phyloP scores from a whole-genome alignment of 2,329 filamentous ascomycete species.

The Endocalyx cinctus region DNA sequence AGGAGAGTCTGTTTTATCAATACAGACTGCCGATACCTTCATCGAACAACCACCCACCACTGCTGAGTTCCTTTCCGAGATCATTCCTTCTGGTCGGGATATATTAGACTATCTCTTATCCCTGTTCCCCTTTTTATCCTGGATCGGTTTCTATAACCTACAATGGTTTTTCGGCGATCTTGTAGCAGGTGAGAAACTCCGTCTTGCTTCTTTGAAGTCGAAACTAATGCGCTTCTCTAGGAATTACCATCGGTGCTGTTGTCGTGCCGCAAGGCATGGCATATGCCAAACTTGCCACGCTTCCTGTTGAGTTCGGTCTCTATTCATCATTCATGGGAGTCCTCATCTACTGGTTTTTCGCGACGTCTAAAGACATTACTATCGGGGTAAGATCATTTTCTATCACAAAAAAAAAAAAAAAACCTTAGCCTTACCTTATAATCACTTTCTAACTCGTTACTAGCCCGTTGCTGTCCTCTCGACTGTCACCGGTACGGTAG shows the following conservation, averaged over 20 bases:
- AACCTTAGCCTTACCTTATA: slow-evolving; percentile 2
- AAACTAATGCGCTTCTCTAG: slow-evolving; percentile 17
- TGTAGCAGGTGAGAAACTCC: slow-evolving; percentile 63
- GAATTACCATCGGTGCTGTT: slow-evolving; percentile 54
- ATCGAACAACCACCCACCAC: slow-evolving; percentile 77
- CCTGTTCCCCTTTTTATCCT: slow-evolving; percentile 84
- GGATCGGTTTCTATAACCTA: slow-evolving; percentile 83
- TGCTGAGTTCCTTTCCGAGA: slow-evolving; percentile 63
- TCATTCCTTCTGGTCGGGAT: slow-evolving; percentile 55
- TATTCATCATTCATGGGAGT: slow-evolving; percentile 97
- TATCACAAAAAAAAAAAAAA: no score
- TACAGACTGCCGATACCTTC: slow-evolving; percentile 69
- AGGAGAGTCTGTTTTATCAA: slow-evolving; percentile 76
- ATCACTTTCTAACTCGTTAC: slow-evolving; percentile 9
- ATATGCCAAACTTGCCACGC: slow-evolving; percentile 77
- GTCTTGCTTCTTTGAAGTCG: not conserved
- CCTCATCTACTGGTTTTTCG: slow-evolving; percentile 94
- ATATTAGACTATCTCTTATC: slow-evolving; percentile 58
- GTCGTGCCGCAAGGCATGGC: slow-evolving; percentile 98
- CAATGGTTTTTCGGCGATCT: slow-evolving; percentile 88
- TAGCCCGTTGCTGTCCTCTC: slow-evolving; percentile 94
- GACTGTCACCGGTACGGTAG: slow-evolving; percentile 79
- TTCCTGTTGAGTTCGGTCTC: slow-evolving; percentile 79
- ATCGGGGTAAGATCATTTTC: slow-evolving; percentile 72
- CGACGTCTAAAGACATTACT: slow-evolving; percentile 96